A percentile compares a stretch with the other conserved stretches of the same genome.
phyloP scores from a whole-genome alignment of 2,329 filamentous ascomycete species.

The Trichoderma arundinaceum region DNA sequence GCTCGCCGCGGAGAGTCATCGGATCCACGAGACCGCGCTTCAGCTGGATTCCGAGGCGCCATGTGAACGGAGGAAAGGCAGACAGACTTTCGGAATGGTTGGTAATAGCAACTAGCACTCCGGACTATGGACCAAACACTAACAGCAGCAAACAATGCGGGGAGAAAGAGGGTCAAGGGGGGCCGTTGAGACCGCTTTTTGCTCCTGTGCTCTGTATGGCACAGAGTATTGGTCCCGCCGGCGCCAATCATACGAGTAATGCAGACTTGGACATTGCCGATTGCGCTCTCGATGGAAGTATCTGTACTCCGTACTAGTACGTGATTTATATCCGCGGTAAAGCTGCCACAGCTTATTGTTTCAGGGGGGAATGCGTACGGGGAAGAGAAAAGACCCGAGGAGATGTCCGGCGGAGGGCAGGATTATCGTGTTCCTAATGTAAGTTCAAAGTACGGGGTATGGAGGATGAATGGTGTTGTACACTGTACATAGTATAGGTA shows the following conservation, averaged over 20 bases:
- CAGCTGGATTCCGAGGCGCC: constrained; percentile 12
- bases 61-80: constrained; percentile 14
- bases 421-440: constrained; percentile 1
- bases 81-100: background rate
- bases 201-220: background rate
- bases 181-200: constrained; percentile 24
- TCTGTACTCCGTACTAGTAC: background rate
- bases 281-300: too few relatives aligned
- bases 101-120: background rate
- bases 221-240: background rate
- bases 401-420: background rate
- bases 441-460: too few relatives aligned
- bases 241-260: constrained; percentile 2
- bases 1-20: constrained; percentile 11
- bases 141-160: background rate
- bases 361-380: constrained; percentile 1
- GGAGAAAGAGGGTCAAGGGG: constrained; percentile 7
- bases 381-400: background rate
- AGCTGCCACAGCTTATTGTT: background rate
- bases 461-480: too few relatives aligned
- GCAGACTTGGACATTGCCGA: too few relatives aligned
- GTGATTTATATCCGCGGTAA: background rate
- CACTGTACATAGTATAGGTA: background rate
- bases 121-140: background rate
- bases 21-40: constrained; percentile 12